Percentiles rank a stretch among this genome's conserved stretches.
phyloP scores from a whole-genome alignment of 495 filamentous ascomycete species.

The Rusavskia elegans region DNA sequence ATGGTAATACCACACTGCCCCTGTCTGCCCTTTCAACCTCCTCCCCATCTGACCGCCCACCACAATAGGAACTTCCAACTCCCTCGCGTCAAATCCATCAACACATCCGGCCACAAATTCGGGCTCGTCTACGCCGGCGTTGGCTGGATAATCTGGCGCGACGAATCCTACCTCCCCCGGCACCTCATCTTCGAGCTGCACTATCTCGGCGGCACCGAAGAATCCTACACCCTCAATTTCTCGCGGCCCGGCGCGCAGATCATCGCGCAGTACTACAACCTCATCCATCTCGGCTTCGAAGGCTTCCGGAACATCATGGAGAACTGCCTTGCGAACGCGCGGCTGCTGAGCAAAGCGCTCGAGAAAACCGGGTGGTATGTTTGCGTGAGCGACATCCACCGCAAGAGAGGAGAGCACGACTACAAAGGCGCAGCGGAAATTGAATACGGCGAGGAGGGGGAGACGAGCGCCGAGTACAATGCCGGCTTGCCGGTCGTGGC shows the following conservation, averaged over 20 bases:
- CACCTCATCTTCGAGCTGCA: constrained; percentile 59
- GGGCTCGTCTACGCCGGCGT: constrained; percentile 58
- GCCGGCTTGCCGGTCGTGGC: constrained; percentile 58
- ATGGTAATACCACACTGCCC: constrained; percentile 25
- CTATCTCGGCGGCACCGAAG: constrained; percentile 60
- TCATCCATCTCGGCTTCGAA: constrained; percentile 53
- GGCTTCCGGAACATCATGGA: constrained; percentile 55
- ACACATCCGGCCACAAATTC: constrained; percentile 59
- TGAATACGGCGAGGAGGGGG: constrained; percentile 22
- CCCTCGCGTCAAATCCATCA: constrained; percentile 60
- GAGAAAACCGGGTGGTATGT: constrained; percentile 56
- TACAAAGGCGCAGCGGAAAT: constrained; percentile 19
- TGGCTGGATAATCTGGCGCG: constrained; percentile 64
- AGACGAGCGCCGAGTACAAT: constrained; percentile 45
- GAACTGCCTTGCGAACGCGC: constrained; percentile 53
- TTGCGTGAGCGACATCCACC: constrained; percentile 57
- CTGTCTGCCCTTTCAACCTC: background rate
- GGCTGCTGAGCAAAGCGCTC: constrained; percentile 48
- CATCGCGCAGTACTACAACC: constrained; percentile 62
- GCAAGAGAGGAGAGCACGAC: constrained; percentile 25
- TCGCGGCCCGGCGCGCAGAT: constrained; percentile 56
- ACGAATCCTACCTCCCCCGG: constrained; percentile 49
- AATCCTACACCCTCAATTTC: constrained; percentile 64
- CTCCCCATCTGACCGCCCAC: background rate
- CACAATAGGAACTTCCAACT: constrained; percentile 46